Conservation (phyloP, 2,329 filamentous ascomycete species). For the Kalmusia sp. region DNA sequence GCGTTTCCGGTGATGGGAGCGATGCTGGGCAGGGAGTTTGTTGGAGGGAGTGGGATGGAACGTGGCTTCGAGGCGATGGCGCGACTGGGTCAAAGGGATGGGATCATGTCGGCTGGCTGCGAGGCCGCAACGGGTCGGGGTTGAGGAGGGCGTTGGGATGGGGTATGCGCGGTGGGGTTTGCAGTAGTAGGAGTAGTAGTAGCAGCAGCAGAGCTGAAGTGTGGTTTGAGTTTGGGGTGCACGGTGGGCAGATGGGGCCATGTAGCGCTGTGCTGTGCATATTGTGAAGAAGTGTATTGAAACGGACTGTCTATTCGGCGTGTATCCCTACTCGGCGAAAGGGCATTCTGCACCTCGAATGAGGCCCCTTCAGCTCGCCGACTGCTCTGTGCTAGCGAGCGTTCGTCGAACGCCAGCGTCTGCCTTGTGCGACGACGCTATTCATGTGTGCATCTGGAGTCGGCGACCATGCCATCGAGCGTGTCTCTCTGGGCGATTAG, state of each 20-base stretch:
- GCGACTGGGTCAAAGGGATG: too few species aligned
- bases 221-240: neutral
- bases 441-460: too few species aligned
- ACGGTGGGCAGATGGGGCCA: neutral
- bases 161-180: neutral
- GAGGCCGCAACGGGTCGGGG: neutral
- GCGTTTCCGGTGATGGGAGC: too few species aligned
- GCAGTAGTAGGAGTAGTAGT: too few species aligned
- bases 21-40: too few species aligned
- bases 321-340: neutral
- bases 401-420: neutral
- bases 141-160: neutral
- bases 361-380: constrained; percentile 1
- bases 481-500: neutral
- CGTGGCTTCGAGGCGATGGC: too few species aligned
- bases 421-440: too few species aligned
- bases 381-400: neutral
- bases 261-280: neutral
- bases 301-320: constrained; percentile 5
- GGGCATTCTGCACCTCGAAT: neutral
- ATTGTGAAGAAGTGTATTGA: neutral
- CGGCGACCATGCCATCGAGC: neutral
- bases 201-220: neutral
- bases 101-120: neutral
- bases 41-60: neutral